A percentile compares a stretch with the other conserved stretches of the same genome.
Conservation (phyloP, 2,329 filamentous ascomycete species). For the Aspergillus felis region DNA sequence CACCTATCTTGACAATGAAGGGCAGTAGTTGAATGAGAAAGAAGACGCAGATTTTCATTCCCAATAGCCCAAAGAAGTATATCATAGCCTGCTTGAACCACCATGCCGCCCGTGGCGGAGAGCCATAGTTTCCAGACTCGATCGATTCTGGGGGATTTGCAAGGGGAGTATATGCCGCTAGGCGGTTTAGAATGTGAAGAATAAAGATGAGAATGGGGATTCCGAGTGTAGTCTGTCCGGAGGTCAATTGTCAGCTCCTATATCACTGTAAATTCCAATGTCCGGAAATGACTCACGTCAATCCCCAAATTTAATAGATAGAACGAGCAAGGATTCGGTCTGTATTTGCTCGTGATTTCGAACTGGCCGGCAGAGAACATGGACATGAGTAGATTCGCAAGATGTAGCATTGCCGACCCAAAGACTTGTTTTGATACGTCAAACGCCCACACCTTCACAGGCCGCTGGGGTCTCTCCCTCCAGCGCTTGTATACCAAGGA, state of each 20-base stretch:
- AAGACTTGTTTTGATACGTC: slow-evolving; percentile 97
- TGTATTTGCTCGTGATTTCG: slow-evolving; percentile 48
- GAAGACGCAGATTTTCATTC: slow-evolving; percentile 96
- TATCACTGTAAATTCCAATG: not conserved
- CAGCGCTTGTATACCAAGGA: slow-evolving; percentile 91
- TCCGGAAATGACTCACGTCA: slow-evolving; percentile 68
- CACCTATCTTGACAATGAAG: slow-evolving; percentile 86
- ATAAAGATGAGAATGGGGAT: slow-evolving; percentile 92
- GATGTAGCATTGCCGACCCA: slow-evolving; percentile 83
- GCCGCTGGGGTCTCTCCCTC: slow-evolving; percentile 85
- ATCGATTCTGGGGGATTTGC: slow-evolving; percentile 83
- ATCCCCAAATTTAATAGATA: slow-evolving; percentile 93
- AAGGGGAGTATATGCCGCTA: slow-evolving; percentile 70
- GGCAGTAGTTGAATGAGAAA: slow-evolving; percentile 84
- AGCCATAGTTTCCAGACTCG: slow-evolving; percentile 86
- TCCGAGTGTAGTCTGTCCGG: slow-evolving; percentile 77
- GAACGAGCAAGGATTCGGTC: slow-evolving; percentile 92
- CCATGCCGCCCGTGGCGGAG: slow-evolving; percentile 75
- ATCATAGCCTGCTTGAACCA: slow-evolving; percentile 96
- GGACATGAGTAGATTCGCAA: slow-evolving; percentile 92
- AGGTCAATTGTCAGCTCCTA: slow-evolving; percentile 5
- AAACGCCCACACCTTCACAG: slow-evolving; percentile 95
- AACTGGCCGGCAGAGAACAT: slow-evolving; percentile 90
- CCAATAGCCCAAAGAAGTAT: slow-evolving; percentile 89
- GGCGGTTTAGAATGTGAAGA: slow-evolving; percentile 69